Percentiles rank a stretch among this genome's conserved stretches.
Conservation (phyloP, 495 filamentous ascomycete genomes). For the Alectoria sarmentosa region DNA sequence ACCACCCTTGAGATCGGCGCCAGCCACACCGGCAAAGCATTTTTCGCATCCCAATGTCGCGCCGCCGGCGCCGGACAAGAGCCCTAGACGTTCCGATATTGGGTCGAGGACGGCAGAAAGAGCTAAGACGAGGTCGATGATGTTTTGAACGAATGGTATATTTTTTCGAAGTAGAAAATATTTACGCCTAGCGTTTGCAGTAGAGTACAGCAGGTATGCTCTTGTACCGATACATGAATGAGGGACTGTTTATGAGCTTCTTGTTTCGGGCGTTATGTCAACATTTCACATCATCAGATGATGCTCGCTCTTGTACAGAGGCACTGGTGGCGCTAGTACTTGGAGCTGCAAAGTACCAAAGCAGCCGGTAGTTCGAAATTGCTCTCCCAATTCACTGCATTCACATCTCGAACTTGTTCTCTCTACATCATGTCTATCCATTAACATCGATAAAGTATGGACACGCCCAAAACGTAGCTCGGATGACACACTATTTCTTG, state of each 20-base stretch:
- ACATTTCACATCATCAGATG: not conserved
- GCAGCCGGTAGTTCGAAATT: not conserved
- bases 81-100: constrained; percentile 21
- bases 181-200: not conserved
- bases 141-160: constrained; percentile 18
- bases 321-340: not conserved
- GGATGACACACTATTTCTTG: constrained; percentile 52
- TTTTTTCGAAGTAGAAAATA: not conserved
- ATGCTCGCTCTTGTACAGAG: not conserved
- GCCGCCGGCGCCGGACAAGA: constrained; percentile 22
- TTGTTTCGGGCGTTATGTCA: not conserved
- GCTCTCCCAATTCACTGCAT: not conserved
- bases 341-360: not conserved
- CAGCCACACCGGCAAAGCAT: constrained; percentile 27
- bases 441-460: not conserved
- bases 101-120: constrained; percentile 22
- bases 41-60: constrained; percentile 14
- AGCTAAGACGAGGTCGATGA: constrained; percentile 26
- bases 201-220: not conserved
- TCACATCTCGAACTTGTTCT: not conserved
- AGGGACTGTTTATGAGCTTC: not conserved
- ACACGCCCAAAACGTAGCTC: not conserved
- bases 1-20: constrained; percentile 23
- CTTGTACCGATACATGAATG: not conserved
- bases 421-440: not conserved